Percentiles rank a stretch among this genome's conserved stretches.
Conservation (phyloP, 805 yeast species). For the Jamesozyma lodderae region DNA sequence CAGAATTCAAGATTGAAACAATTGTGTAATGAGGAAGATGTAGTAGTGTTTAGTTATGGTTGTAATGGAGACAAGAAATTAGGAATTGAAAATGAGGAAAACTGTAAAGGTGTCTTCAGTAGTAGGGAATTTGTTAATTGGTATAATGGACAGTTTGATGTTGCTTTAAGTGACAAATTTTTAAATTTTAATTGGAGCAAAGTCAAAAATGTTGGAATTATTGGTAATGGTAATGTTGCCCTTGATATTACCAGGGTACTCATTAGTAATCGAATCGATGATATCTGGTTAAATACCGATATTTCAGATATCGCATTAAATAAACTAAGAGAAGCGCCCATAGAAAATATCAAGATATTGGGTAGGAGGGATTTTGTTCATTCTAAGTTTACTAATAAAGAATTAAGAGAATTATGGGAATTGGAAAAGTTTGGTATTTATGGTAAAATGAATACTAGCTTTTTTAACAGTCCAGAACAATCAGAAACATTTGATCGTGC, state of each 20-base stretch:
- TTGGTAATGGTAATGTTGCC: slow-evolving; percentile 98
- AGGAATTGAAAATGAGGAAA: slow-evolving; percentile 50
- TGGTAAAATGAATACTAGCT: slow-evolving; percentile 36
- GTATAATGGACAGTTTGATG: slow-evolving; percentile 86
- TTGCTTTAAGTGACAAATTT: slow-evolving; percentile 25
- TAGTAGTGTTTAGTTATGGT: slow-evolving; percentile 77
- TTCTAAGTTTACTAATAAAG: slow-evolving; percentile 87
- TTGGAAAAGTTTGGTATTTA: slow-evolving; percentile 43
- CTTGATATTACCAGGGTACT: slow-evolving; percentile 80
- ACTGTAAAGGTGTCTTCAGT: slow-evolving; percentile 54
- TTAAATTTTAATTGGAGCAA: slow-evolving; percentile 50
- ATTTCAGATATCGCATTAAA: slow-evolving; percentile 53
- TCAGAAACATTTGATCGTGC: slow-evolving; percentile 38
- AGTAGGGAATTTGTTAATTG: slow-evolving; percentile 89
- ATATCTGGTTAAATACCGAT: slow-evolving; percentile 62
- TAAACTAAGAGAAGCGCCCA: slow-evolving; percentile 41
- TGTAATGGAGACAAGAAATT: slow-evolving; percentile 49
- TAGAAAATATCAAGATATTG: slow-evolving; percentile 60
- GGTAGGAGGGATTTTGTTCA: slow-evolving; percentile 83
- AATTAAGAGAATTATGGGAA: slow-evolving; percentile 74
- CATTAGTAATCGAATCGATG: slow-evolving; percentile 40
- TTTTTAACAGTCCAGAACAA: slow-evolving; percentile 15
- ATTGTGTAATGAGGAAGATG: slow-evolving; percentile 52
- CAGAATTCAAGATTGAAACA: slow-evolving; percentile 54
- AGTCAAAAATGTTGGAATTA: slow-evolving; percentile 59